A percentile compares a stretch with the other conserved stretches of the same genome.
Conservation (phyloP, 2,329 filamentous ascomycete genomes). For the Aphanoascus verrucosus region DNA sequence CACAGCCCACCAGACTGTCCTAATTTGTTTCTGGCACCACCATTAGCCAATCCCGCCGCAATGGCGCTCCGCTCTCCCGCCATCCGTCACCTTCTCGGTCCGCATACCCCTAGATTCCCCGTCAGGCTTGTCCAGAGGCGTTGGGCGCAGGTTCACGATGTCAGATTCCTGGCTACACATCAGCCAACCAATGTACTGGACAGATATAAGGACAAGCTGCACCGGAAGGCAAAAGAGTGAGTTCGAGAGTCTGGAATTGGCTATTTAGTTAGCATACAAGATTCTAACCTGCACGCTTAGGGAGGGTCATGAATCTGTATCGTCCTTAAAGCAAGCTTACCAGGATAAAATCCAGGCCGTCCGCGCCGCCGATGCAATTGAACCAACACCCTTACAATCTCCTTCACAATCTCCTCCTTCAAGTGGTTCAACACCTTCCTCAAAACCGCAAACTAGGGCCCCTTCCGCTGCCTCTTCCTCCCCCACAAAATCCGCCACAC, state of each 20-base stretch:
- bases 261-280: background rate
- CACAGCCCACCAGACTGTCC: background rate
- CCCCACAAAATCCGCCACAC: constrained; percentile 39
- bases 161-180: constrained; percentile 78
- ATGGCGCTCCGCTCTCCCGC: constrained; percentile 12
- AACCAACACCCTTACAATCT: constrained; percentile 12
- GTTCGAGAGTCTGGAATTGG: constrained; percentile 18
- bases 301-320: constrained; percentile 53
- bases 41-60: background rate
- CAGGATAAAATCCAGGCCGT: constrained; percentile 68
- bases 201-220: constrained; percentile 79
- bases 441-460: constrained; percentile 20
- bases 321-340: constrained; percentile 64
- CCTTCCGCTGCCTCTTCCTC: constrained; percentile 28
- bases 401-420: constrained; percentile 14
- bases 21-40: background rate
- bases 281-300: constrained; percentile 37
- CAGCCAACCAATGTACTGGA: constrained; percentile 57
- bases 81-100: constrained; percentile 10
- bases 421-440: constrained; percentile 23
- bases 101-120: constrained; percentile 5
- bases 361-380: constrained; percentile 45
- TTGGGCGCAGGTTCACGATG: constrained; percentile 86
- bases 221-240: constrained; percentile 62
- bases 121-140: constrained; percentile 49